Percentiles rank a stretch among this genome's conserved stretches.
Evolutionary conservation across 2,329 filamentous ascomycete species (phyloP).

Genomic region (Byssothecium circinans): DNA sequence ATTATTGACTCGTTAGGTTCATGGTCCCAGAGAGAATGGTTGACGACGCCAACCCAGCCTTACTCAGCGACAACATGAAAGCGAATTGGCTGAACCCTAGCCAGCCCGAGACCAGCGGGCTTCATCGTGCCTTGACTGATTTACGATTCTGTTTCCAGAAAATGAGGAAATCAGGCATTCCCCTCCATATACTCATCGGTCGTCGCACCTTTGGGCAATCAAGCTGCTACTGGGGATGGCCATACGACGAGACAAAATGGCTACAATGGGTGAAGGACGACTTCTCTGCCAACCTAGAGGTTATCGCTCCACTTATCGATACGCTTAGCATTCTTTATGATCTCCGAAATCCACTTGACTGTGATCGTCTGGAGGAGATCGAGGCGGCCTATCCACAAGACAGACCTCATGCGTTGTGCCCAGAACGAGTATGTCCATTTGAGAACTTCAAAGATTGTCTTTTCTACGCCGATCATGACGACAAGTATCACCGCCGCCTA

Average conservation of each 20-base stretch:
- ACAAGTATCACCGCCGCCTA: background rate
- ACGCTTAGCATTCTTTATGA: slow-evolving; percentile 29
- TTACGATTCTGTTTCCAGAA: slow-evolving; percentile 11
- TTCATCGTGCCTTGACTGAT: background rate
- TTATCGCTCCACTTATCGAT: slow-evolving; percentile 20
- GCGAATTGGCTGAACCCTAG: background rate
- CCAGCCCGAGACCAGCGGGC: background rate
- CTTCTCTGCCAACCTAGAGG: slow-evolving; percentile 18
- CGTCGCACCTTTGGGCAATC: slow-evolving; percentile 14
- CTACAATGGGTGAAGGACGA: slow-evolving; percentile 8
- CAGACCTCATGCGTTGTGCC: slow-evolving; percentile 11
- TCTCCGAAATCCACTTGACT: slow-evolving; percentile 23
- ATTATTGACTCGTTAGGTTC: slow-evolving; percentile 6
- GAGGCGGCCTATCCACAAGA: slow-evolving; percentile 10
- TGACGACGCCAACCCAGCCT: background rate
- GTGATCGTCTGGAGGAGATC: slow-evolving; percentile 14
- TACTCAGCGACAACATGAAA: background rate
- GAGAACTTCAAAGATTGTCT: slow-evolving; percentile 1
- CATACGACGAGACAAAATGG: slow-evolving; percentile 17
- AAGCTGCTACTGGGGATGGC: slow-evolving; percentile 32
- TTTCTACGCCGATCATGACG: no score
- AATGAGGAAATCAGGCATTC: slow-evolving; percentile 18
- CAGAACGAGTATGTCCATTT: slow-evolving; percentile 13
- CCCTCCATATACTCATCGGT: slow-evolving; percentile 27
- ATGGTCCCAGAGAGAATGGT: slow-evolving; percentile 15